Conservation (phyloP, 2,329 filamentous ascomycete genomes). For the Pseudofabraea citricarpa region DNA sequence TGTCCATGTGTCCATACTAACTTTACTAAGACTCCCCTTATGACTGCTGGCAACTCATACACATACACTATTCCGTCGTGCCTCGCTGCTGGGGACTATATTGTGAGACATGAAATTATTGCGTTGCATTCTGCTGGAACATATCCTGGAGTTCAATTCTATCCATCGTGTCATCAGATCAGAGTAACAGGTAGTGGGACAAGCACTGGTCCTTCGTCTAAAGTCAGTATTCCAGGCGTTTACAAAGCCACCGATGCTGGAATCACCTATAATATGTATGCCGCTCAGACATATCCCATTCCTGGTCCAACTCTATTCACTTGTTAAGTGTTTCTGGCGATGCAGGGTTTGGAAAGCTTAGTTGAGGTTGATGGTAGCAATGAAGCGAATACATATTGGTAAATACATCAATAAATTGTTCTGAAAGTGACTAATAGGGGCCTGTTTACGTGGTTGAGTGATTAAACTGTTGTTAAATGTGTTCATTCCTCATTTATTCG, state of each 20-base stretch:
- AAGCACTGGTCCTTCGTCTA: constrained; percentile 26
- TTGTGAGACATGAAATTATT: constrained; percentile 29
- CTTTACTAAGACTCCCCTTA: constrained; percentile 10
- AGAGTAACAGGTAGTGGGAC: constrained; percentile 35
- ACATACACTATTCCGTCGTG: constrained; percentile 44
- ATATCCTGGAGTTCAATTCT: constrained; percentile 12
- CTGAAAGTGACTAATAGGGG: too few species aligned
- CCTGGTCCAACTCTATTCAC: constrained; percentile 23
- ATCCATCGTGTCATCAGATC: constrained; percentile 34
- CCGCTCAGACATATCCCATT: constrained; percentile 19
- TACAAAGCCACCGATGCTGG: constrained; percentile 29
- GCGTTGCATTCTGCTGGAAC: constrained; percentile 11
- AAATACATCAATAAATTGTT: too few species aligned
- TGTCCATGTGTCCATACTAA: neutral
- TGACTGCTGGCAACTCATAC: constrained; percentile 5
- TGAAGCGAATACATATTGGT: too few species aligned
- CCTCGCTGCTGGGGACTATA: constrained; percentile 38
- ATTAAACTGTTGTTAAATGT: too few species aligned
- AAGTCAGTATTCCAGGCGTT: constrained; percentile 27
- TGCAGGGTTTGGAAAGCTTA: too few species aligned
- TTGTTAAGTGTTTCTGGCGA: neutral
- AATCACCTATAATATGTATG: constrained; percentile 25
- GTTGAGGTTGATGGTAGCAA: too few species aligned
- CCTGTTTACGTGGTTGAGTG: too few species aligned
- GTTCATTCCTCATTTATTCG: too few species aligned